These are phyloP conservation scores for Rhodamnia rubescens DNA, from an alignment of 345 rosid species.

Conservation along the genomic window DNA sequence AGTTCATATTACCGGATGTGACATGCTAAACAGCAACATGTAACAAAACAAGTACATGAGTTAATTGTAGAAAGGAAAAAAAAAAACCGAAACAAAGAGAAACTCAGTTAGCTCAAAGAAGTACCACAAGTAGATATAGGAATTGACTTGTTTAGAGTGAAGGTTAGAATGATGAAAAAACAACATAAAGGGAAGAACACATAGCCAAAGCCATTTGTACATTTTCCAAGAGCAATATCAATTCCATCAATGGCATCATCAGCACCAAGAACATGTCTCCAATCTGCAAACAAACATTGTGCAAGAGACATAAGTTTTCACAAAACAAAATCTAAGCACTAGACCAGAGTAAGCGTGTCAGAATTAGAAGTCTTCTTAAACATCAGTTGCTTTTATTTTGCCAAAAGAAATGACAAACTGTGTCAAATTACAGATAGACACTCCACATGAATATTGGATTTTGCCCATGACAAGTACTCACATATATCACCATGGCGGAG, in stretches of 20 bases:
- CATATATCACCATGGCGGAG: conserved; percentile 91
- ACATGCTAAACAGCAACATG: not conserved
- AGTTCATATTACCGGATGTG: not conserved
- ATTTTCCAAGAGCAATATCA: conserved; percentile 78
- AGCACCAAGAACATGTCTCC: conserved; percentile 81
- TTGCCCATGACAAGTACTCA: conserved; percentile 14
- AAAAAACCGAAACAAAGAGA: not conserved
- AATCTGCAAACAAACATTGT: conserved; percentile 38
- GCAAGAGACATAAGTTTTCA: not conserved
- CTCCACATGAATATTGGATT: not conserved
- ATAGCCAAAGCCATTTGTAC: conserved; percentile 13
- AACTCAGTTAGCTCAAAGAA: not conserved
- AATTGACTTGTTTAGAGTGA: not conserved
- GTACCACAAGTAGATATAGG: not conserved
- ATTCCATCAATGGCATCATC: conserved; percentile 63
- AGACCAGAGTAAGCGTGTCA: not conserved
- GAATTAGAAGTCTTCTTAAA: not conserved
- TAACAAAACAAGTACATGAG: not conserved
- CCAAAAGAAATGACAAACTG: not conserved
- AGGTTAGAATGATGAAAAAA: not conserved
- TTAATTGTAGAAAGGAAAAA: not conserved
- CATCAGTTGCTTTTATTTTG: not conserved
- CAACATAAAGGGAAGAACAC: not conserved
- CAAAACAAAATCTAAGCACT: not conserved
- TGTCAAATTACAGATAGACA: not conserved